A percentile compares a stretch with the other conserved stretches of the same genome.
phyloP scores from a whole-genome alignment of 139 green algal genomes.

The Chlorella sp. region DNA sequence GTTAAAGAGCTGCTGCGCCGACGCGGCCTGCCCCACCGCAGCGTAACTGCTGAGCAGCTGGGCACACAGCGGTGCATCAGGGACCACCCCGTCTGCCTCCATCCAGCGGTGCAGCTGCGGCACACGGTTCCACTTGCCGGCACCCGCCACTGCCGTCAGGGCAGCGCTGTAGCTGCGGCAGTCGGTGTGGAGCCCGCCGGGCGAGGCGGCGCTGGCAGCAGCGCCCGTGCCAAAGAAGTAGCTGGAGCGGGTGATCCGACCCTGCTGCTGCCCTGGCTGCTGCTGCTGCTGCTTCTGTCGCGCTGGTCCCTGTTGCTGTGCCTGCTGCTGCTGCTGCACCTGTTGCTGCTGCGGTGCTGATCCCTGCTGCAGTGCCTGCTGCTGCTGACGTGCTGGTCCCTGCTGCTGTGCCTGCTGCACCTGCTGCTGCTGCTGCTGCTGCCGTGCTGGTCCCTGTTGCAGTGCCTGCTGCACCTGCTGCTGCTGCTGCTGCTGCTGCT shows the following conservation, averaged over 20 bases:
- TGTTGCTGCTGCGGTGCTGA: too few relatives aligned
- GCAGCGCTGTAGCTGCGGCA: conserved; percentile 35
- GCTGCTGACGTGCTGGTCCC: too few relatives aligned
- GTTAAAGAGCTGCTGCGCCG: conserved; percentile 14
- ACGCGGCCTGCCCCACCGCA: background rate
- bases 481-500: too few relatives aligned
- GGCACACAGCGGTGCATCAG: conserved; percentile 21
- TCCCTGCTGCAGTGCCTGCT: background rate
- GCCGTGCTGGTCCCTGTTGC: background rate
- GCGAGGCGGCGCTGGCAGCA: background rate
- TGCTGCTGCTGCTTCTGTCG: background rate
- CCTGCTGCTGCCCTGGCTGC: background rate
- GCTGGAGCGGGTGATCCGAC: too few relatives aligned
- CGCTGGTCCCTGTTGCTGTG: background rate
- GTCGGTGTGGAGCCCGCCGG: conserved; percentile 14
- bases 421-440: background rate
- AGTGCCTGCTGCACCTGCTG: background rate
- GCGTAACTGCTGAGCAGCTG: conserved; percentile 34
- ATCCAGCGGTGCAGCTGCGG: conserved; percentile 35
- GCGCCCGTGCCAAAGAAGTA: too few relatives aligned
- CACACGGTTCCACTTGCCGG: conserved; percentile 4
- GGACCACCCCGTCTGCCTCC: conserved; percentile 20
- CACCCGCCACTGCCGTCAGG: conserved; percentile 20
- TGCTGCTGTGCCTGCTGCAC: too few relatives aligned
- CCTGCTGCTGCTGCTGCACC: background rate